A percentile compares a stretch with the other conserved stretches of the same genome.
phyloP scores from a whole-genome alignment of 257 asterid species.

The Gynochthodes officinalis region DNA sequence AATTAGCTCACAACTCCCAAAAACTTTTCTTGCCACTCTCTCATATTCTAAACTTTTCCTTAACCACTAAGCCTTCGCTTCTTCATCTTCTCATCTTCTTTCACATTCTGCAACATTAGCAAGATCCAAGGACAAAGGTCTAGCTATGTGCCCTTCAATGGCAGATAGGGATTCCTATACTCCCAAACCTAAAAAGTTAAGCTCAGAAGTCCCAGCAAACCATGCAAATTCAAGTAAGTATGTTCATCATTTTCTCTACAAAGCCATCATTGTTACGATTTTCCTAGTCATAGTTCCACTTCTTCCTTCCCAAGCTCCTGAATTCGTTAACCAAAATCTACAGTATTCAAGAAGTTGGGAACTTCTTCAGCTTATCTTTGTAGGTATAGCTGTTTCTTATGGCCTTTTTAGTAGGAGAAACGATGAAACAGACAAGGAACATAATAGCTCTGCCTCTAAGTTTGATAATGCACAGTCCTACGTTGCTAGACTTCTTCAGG shows the following conservation, averaged over 20 bases:
- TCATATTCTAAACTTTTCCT: conserved; percentile 49
- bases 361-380: conserved; percentile 79
- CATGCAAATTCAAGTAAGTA: conserved; percentile 50
- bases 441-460: conserved; percentile 15
- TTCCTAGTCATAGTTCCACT: conserved; percentile 57
- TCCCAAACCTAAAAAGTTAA: conserved; percentile 27
- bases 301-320: conserved; percentile 69
- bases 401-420: conserved; percentile 83
- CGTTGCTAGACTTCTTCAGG: conserved; percentile 66
- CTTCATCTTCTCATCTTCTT: conserved; percentile 28
- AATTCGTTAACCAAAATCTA: conserved; percentile 53
- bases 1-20: conserved; percentile 51
- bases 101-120: conserved; percentile 21
- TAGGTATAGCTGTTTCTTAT: conserved; percentile 92
- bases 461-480: conserved; percentile 61
- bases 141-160: conserved; percentile 41
- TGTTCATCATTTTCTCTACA: conserved; percentile 45
- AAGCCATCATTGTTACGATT: conserved; percentile 46
- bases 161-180: conserved; percentile 39
- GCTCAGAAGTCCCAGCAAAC: conserved; percentile 20
- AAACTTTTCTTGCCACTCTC: conserved; percentile 41
- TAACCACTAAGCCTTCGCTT: conserved; percentile 42
- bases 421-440: conserved; percentile 53
- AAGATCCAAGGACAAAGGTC: conserved; percentile 20
- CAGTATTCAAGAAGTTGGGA: conserved; percentile 77